Evolutionary conservation across 2,329 filamentous ascomycete species (phyloP).

Genomic region (Pseudogymnoascus pannorum): DNA sequence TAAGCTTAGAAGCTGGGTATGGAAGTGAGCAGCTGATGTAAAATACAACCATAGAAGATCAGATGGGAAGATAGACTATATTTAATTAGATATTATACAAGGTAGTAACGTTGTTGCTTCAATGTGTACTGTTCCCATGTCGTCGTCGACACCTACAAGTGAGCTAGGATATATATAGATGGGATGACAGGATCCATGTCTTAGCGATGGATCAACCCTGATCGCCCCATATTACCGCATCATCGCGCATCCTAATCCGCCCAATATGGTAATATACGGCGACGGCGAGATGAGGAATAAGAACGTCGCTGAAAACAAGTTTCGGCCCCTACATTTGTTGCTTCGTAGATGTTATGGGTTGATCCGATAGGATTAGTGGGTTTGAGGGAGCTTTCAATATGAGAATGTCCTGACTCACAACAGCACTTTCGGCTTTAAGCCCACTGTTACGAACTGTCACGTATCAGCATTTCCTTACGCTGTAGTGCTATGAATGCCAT

Average conservation of each 20-base stretch:
- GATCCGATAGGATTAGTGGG: background rate
- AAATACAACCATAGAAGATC: background rate
- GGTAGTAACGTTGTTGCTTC: background rate
- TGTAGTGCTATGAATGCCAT: background rate
- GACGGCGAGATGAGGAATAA: background rate
- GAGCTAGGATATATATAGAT: background rate
- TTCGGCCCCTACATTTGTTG: background rate
- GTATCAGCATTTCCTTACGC: background rate
- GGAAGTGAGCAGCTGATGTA: background rate
- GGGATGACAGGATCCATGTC: background rate
- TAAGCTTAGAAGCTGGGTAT: background rate
- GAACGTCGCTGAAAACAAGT: background rate
- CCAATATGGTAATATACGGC: background rate
- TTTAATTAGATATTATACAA: background rate
- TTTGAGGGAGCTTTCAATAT: background rate
- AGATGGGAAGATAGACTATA: no score
- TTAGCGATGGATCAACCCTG: background rate
- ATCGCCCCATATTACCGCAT: background rate
- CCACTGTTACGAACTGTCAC: background rate
- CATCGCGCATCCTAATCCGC: background rate
- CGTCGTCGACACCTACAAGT: background rate
- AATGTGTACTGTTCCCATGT: background rate
- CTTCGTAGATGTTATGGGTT: background rate
- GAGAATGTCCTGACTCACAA: background rate
- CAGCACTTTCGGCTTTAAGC: background rate